These are phyloP conservation scores for Hyparrhenia diplandra DNA, from an alignment of 176 grass and related monocot genomes.

Conservation along the genomic window DNA sequence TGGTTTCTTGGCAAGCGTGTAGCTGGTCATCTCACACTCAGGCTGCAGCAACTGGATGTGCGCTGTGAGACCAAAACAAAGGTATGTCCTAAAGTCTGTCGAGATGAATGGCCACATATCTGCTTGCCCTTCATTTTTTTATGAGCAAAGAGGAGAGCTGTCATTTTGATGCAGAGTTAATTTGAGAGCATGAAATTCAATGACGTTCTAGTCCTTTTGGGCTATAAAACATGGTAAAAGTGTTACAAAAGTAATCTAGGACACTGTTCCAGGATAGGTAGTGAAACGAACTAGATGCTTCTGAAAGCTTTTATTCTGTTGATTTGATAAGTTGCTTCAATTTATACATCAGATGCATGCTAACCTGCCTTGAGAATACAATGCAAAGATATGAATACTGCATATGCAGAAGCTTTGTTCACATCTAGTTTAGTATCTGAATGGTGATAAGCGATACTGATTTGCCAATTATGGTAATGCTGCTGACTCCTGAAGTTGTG, in stretches of 20 bases:
- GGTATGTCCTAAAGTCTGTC: constrained; percentile 28
- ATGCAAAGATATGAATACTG: neutral
- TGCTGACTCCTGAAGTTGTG: constrained; percentile 21
- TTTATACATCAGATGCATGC: neutral
- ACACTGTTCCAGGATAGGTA: too few species aligned
- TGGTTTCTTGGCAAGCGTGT: constrained; percentile 41
- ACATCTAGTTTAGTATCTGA: constrained; percentile 1
- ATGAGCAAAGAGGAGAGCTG: neutral
- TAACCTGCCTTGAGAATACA: neutral
- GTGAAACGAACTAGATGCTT: neutral
- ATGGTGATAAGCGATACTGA: neutral
- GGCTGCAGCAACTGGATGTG: constrained; percentile 74
- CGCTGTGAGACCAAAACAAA: constrained; percentile 78
- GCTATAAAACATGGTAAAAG: constrained; percentile 7
- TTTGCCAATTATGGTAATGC: neutral
- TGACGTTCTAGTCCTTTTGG: neutral
- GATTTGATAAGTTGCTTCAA: neutral
- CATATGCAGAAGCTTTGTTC: neutral
- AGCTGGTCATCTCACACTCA: constrained; percentile 60
- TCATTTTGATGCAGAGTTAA: neutral
- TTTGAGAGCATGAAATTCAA: neutral
- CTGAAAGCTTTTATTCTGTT: neutral
- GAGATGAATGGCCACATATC: neutral
- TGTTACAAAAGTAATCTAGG: neutral
- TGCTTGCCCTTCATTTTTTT: neutral